A percentile compares a stretch with the other conserved stretches of the same genome.
Conservation (phyloP, 371 early-diverging fungal genomes). For the Apophysomyces elegans region DNA sequence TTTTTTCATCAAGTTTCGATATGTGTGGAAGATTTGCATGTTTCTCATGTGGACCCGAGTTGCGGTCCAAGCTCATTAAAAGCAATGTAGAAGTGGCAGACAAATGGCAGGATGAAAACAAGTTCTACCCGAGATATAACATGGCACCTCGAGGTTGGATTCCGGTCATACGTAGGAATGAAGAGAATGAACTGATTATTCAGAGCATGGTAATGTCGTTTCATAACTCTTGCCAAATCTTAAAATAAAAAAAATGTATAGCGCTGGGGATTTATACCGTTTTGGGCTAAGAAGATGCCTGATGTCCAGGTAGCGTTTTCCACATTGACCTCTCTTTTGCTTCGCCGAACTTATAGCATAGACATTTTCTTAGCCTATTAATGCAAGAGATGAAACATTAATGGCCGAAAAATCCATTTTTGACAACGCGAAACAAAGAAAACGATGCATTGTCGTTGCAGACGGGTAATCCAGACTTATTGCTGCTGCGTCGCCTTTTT, state of each 20-base stretch:
- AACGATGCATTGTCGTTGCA: conserved; percentile 70
- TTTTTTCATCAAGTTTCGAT: too few relatives aligned
- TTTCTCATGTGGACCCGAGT: conserved; percentile 34
- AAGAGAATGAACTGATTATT: conserved; percentile 37
- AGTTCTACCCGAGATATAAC: conserved; percentile 55
- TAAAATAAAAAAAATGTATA: conserved; percentile 15
- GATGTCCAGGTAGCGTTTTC: conserved; percentile 31
- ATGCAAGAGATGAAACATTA: conserved; percentile 73
- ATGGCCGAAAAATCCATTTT: conserved; percentile 55
- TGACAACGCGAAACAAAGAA: conserved; percentile 54
- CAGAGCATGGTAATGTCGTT: conserved; percentile 53
- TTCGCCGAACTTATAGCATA: not conserved
- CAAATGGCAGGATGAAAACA: conserved; percentile 50
- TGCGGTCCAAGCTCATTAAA: conserved; percentile 34
- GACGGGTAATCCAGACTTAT: conserved; percentile 55
- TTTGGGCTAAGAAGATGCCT: conserved; percentile 48
- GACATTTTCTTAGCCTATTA: conserved; percentile 42
- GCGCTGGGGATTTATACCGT: conserved; percentile 73
- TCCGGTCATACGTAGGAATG: conserved; percentile 53
- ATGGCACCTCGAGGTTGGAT: conserved; percentile 64
- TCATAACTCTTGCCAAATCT: not conserved
- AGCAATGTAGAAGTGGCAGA: conserved; percentile 33
- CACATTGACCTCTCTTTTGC: not conserved
- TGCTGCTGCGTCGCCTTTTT: not conserved
- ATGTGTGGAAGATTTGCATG: conserved; percentile 52